A percentile compares a stretch with the other conserved stretches of the same genome.
phyloP scores from a whole-genome alignment of 495 filamentous ascomycete genomes.

The Staphylotrichum longicolle region DNA sequence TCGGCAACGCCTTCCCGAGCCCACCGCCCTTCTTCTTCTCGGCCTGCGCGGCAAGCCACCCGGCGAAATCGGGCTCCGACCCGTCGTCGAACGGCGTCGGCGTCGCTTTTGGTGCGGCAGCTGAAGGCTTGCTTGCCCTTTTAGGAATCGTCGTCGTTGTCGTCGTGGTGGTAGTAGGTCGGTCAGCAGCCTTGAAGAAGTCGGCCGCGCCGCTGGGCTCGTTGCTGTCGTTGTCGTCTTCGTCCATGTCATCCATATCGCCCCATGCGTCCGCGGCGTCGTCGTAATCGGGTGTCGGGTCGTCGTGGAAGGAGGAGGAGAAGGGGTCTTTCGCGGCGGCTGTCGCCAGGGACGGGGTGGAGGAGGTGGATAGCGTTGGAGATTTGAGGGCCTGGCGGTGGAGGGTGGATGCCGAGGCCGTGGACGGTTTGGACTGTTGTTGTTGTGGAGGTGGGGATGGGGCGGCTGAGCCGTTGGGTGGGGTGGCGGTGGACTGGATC shows the following conservation, averaged over 20 bases:
- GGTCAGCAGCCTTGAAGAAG: slow-evolving; percentile 46
- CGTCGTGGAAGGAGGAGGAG: slow-evolving; percentile 44
- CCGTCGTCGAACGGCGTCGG: slow-evolving; percentile 70
- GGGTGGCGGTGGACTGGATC: slow-evolving; percentile 54
- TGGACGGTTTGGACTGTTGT: slow-evolving; percentile 38
- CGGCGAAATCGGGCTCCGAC: slow-evolving; percentile 89
- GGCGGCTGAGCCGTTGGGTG: slow-evolving; percentile 27
- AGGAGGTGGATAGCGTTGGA: slow-evolving; percentile 19
- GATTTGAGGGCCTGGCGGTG: slow-evolving; percentile 55
- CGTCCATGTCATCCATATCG: slow-evolving; percentile 55
- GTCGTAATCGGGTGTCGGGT: slow-evolving; percentile 35
- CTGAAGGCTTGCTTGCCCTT: slow-evolving; percentile 23
- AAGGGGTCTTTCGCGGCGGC: slow-evolving; percentile 35
- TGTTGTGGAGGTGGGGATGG: slow-evolving; percentile 24
- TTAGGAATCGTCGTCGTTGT: slow-evolving; percentile 14
- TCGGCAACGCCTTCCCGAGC: slow-evolving; percentile 61
- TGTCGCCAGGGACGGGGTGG: too few relatives aligned
- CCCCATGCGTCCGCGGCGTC: slow-evolving; percentile 64
- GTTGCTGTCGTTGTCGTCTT: slow-evolving; percentile 49
- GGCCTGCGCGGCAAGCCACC: slow-evolving; percentile 83
- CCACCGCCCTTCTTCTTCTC: slow-evolving; percentile 60
- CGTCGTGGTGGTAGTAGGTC: slow-evolving; percentile 48
- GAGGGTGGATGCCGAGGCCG: slow-evolving; percentile 51
- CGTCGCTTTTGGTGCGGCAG: slow-evolving; percentile 26
- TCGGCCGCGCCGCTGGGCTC: slow-evolving; percentile 44